Evolutionary conservation across 331 rosid genomes (phyloP), one percentile per base, ranked within the genome.

Genomic region (Acacia concinna): DNA sequence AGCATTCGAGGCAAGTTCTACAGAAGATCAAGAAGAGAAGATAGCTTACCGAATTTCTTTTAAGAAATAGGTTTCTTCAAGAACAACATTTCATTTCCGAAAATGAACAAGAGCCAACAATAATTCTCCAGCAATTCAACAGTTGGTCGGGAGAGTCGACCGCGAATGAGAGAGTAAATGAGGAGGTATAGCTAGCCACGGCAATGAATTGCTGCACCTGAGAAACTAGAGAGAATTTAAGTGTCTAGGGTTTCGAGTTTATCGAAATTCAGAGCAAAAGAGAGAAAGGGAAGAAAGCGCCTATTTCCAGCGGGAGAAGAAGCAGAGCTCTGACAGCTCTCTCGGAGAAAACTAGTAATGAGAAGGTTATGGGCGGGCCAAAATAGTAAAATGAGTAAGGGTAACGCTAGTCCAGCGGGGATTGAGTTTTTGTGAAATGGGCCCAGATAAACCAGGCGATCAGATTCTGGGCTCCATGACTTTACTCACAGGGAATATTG

Each of bases 221-320:
- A 38, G 43, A 67, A 40, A 70, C 37, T 35, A 59, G 8, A 38
- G 4, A 73, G 59, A 71, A 83, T 78, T 68, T 76, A 79, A 54
- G 64, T 28, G 64, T 71, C 86, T 89, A 85, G 94, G 94, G 90
- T 88, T 90, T 88, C 79, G 25, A 27, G 44, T 41, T 20, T 65
- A 47, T 15, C 79, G 41, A 71, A 79, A 68, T 81, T 84, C 82
- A 85, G 84, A 79, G 77, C 76, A 79, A 12, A 32, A 62, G 13
- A 46, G 31, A 28, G 31, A n/a, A 60, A 78, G 57, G 10, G 57
- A 10, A 67, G 78, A 57, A 13, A 59, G 13, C 46, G 73, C 3
- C 57, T 46, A 4, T 17, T 47, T 5, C 17, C 34, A 62, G 71
- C 13, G 81, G 60, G 54, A 12, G 72, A 31, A 65, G 43, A 32